Base-by-base conservation (phyloP, 768 basidiomycete species). In the Lentinula sp. region DNA sequence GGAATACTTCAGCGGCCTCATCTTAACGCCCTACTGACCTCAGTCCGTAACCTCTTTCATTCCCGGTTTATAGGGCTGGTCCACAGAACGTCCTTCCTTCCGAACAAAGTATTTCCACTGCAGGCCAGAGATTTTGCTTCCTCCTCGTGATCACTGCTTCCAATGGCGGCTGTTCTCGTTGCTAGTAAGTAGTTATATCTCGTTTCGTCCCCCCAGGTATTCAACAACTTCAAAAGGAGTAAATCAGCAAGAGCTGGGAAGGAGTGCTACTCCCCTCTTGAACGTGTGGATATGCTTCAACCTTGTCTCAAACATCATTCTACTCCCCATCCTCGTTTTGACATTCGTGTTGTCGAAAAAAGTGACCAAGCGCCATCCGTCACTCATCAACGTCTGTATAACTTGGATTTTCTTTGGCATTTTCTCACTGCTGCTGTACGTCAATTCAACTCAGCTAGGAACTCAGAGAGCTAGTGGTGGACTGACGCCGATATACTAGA, bases 401-500 rank as follows among this genome's bases (percentile, higher is more conserved):
- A 78, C 77, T 9, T 81, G 79, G 78, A 78, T 80, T 16, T 65
- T 82, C 18, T 76, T 78, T 3, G 78, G 77, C 2, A 66, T 79
- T 21, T 76, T 74, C 60, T 74, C 77, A 10, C 68, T 75, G 3
- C 65, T 83, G 37, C 70, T 83, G 78, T 81, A 62, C 66, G 79
- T 62, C 8, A n/a, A 39, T 43, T 8, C 1, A 16, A 49, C n/a
- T 55, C 5, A 28, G 28, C 3, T 37, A 15, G 15, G 37, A 48
- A 10, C 2, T 4, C 18, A 23, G 8, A 21, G 46, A 15, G 13
- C 13, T 45, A n/a, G 43, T 40, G 10, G 7, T 48, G 6, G 46
- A 11, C 21, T 48, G 46, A 48, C 50, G 11, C 2, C 3, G 0
- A 61, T 8, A 28, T 18, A n/a, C 3, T 57, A 76, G 75, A 31